Base-by-base conservation (phyloP, 2,329 filamentous ascomycete genomes). In the Alternaria angustiovoidea region DNA sequence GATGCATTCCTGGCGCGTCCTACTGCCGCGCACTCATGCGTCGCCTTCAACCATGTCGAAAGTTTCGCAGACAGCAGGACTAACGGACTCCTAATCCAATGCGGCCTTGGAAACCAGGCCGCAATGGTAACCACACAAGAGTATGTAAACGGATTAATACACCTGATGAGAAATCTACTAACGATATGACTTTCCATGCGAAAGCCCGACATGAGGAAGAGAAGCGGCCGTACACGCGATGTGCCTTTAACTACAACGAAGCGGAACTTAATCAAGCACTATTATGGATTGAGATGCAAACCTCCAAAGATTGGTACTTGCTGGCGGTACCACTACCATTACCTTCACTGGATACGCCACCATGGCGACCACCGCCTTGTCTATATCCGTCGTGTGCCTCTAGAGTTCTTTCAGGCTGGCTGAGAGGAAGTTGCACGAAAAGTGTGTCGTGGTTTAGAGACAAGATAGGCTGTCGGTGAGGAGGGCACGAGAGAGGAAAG, bases 361-460 rank as follows among this genome's bases (percentile, higher is more conserved):
- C 66, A 18, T 61, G 64, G 24, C 56, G 64, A 18, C 48, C 59
- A 20, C 61, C 54, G 1, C 54, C 58, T 14, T 62, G 54, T 41
- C 47, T 36, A 32, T 62, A 60, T 3, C 56, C 48, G 39, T 61
- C 56, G 24, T 59, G 44, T 12, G 26, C 30, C 4, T 59, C 59
- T 54, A 54, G 46, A 49, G 62, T 60, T 1, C 36, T 49, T 12
- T 24, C 34, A 14, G 20, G 18, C 20, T 43, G 41, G 46, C 4
- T 52, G 51, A 38, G 52, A 43, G 20, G 22, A 16, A 11, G 38
- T 20, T 34, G 30, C 2, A 12, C 26, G 16, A 36, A 6, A 14
- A n/a, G 16, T 43, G 1, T 5, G 2, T 30, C 7, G 20, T 26
- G 3, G 22, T 47, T 39, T 11, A 14, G 18, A 18, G 7, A 22